These are phyloP conservation scores for Mycena vitilis DNA, from an alignment of 768 basidiomycete species.

Conservation along the genomic window DNA sequence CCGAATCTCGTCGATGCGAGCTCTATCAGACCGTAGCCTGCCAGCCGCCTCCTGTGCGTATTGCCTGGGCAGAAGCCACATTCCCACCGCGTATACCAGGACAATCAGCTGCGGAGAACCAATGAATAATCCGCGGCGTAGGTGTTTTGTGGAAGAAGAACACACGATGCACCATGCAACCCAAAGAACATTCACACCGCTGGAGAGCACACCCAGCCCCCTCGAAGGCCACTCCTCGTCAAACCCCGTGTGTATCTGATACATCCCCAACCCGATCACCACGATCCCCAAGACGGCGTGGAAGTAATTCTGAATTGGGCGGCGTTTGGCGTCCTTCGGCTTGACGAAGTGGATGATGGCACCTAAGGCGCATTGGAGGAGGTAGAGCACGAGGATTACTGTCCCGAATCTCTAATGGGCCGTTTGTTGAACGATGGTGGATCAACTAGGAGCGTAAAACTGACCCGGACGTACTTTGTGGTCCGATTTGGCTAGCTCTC, in stretches of 20 bases:
- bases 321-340: constrained; percentile 46
- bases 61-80: too few relatives aligned
- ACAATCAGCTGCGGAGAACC: too few relatives aligned
- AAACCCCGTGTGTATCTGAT: constrained; percentile 60
- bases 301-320: constrained; percentile 65
- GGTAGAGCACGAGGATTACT: constrained; percentile 59
- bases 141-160: constrained; percentile 9
- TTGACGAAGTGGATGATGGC: constrained; percentile 65
- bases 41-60: too few relatives aligned
- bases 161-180: constrained; percentile 61
- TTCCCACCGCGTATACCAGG: too few relatives aligned
- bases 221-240: constrained; percentile 59
- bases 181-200: constrained; percentile 53
- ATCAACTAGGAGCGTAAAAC: too few relatives aligned
- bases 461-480: constrained; percentile 54
- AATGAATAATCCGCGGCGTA: too few relatives aligned
- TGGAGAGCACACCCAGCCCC: constrained; percentile 51
- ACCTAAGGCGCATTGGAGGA: constrained; percentile 61
- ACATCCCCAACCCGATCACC: constrained; percentile 60
- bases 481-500: too few relatives aligned
- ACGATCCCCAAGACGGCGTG: constrained; percentile 65
- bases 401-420: constrained; percentile 57
- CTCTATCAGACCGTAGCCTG: too few relatives aligned
- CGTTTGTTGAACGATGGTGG: neutral
- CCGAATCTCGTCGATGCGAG: too few relatives aligned